Percentiles rank a stretch among this genome's conserved stretches.
phyloP scores from a whole-genome alignment of 2,329 filamentous ascomycete genomes.

The Clonostachys byssicola region DNA sequence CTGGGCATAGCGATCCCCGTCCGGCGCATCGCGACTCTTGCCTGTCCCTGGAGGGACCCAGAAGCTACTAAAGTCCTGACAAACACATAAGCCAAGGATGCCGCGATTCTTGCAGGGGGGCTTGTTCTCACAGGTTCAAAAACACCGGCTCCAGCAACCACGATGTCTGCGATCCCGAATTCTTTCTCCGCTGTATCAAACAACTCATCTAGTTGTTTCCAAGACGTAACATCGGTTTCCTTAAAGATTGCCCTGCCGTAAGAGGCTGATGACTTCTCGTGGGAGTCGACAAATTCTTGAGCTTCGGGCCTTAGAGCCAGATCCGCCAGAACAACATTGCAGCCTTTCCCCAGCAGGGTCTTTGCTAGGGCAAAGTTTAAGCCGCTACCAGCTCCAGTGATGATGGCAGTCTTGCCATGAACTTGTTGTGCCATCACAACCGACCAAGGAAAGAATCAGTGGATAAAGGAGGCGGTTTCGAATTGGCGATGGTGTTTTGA shows the following conservation, averaged over 20 bases:
- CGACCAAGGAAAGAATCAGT: too few relatives aligned
- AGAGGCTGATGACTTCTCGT: constrained; percentile 7
- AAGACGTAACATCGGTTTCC: constrained; percentile 37
- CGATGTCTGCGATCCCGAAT: constrained; percentile 32
- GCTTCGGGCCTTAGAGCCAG: constrained; percentile 35
- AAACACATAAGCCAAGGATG: too few relatives aligned
- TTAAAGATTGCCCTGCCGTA: constrained; percentile 30
- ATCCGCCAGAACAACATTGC: constrained; percentile 41
- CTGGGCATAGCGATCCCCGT: constrained; percentile 21
- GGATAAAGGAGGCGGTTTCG: too few relatives aligned
- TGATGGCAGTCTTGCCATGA: constrained; percentile 14
- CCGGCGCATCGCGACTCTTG: constrained; percentile 19
- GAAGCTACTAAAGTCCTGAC: constrained; percentile 15
- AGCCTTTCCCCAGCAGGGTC: constrained; percentile 30
- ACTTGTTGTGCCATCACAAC: too few relatives aligned
- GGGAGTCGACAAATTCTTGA: constrained; percentile 17
- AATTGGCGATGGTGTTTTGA: too few relatives aligned
- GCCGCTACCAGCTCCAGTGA: constrained; percentile 24
- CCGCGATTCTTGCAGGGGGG: too few relatives aligned
- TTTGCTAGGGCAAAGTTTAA: constrained; percentile 39
- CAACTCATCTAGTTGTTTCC: constrained; percentile 26
- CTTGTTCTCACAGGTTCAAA: constrained; percentile 36
- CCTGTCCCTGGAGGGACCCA: constrained; percentile 32
- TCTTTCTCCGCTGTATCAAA: constrained; percentile 23
- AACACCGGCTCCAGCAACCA: constrained; percentile 40